Conservation (phyloP, 2,329 filamentous ascomycete species). For the Coniella vitis region DNA sequence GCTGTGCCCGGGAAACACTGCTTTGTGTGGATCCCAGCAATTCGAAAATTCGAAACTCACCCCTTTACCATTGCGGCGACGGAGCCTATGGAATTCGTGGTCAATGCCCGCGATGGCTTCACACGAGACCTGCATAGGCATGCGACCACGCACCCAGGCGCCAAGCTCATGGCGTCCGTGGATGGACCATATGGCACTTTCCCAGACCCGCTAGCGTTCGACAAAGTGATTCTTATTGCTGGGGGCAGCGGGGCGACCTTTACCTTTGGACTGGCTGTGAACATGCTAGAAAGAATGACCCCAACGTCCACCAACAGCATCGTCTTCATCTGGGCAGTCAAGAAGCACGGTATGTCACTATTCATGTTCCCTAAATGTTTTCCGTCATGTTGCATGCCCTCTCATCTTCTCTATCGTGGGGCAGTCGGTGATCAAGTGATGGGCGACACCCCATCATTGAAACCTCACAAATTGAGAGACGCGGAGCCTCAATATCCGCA, state of each 20-base stretch:
- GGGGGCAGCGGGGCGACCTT: conserved; percentile 58
- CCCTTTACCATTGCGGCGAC: conserved; percentile 55
- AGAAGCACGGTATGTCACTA: conserved; percentile 33
- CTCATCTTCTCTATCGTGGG: not conserved
- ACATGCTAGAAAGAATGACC: conserved; percentile 37
- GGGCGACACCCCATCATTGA: not conserved
- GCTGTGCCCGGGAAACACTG: conserved; percentile 52
- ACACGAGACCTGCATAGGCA: conserved; percentile 48
- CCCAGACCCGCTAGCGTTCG: conserved; percentile 43
- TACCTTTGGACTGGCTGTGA: conserved; percentile 41
- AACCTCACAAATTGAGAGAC: not conserved
- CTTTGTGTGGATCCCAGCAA: conserved; percentile 56
- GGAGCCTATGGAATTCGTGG: conserved; percentile 50
- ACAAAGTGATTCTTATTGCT: conserved; percentile 52
- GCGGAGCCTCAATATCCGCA: conserved; percentile 1
- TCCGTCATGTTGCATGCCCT: not conserved
- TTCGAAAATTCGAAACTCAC: conserved; percentile 52
- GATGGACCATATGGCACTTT: conserved; percentile 54
- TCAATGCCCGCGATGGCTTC: conserved; percentile 53
- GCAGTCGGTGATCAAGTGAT: not conserved
- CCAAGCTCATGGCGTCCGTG: conserved; percentile 41
- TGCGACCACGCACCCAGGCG: conserved; percentile 43
- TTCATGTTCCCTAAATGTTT: not conserved
- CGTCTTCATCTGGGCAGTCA: conserved; percentile 44
- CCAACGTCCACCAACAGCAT: conserved; percentile 31